Evolutionary conservation across 805 yeast genomes (phyloP), one percentile per base, ranked within the genome.

Genomic region (Debaryomyces hansenii): DNA sequence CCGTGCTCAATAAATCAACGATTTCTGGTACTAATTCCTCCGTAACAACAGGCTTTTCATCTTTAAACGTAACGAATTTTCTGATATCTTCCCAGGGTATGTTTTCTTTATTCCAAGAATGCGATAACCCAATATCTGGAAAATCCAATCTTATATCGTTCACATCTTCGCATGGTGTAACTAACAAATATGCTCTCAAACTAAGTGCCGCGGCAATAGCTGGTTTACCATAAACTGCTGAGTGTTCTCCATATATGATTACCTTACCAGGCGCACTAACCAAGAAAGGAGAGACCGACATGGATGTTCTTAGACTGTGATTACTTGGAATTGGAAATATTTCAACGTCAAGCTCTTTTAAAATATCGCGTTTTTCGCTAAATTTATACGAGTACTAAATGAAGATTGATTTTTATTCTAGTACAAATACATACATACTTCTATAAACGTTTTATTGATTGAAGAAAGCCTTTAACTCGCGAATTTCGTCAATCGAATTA

Each of bases 231-330:
- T 87, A 88, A 0, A 94, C 99, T 1, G 95, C 98, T 6, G 97
- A 87, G 60, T 94, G 99, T 62, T 94, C 99, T 18, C 99, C 99
- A 64, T 91, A 94, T 31, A 94, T 75, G 56, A 94, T 94, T 38
- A 90, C 96, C 60, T 94, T 94, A 4, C 99, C 99, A 0, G 99
- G 99, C 0, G 99, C 94, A 44, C 96, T 87, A 1, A 90, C 88
- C 42, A 82, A 67, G 63, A 91, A 89, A 15, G 90, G 87, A 21
- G 40, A 2, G n/a, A 20, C 28, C 8, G 46, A 20, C 45, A 41
- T 45, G 15, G 14, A n/a, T 32, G 29, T 20, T 35, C 20, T 15
- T 35, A 2, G 38, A 35, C 8, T 9, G 20, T 18, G 20, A 15
- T 14, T 34, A 34, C 12, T 29, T 32, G 35, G 15, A 32, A 32